Base-by-base conservation (phyloP, 2,329 filamentous ascomycete genomes). In the Zalaria obscura region DNA sequence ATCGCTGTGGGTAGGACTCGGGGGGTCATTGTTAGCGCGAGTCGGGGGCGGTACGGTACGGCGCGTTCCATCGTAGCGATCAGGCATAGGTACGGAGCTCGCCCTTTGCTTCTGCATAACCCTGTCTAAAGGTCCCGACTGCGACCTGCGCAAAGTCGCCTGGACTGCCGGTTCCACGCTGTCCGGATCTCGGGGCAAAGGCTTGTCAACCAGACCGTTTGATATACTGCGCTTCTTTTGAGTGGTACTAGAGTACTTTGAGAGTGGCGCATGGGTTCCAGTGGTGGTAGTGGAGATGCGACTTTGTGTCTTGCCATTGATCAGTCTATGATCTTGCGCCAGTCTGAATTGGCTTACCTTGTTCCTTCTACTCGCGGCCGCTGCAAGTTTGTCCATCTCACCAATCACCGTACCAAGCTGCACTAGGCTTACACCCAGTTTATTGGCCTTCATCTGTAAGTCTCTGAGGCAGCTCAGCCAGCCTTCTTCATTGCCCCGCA, bases 401-500 rank as follows among this genome's bases (percentile, higher is more conserved):
- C 78, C 75, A 41, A 93, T 79, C 50, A 91, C 83, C 40, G 75
- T 78, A 48, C 77, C 78, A 18, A 95, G 73, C 58, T 82, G 77
- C 33, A 77, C 73, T 34, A 94, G 70, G 27, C 80, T 68, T 5
- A 76, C 71, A 28, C 80, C 81, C 26, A 95, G 67, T 36, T 75
- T 72, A 46, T 80, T 75, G 9, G 80, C 79, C 54, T 81, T 85
- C 25, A 73, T 73, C 55, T 86, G 79, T 45, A 95, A 69, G 41
- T 81, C 80, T 41, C 78, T 72, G 53, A 94, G 80, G 5, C 86
- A 86, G 43, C 79, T 77, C 44, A 80, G 76, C 89, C 89, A 96
- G 35, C 88, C 87, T 48, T 93, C 83, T 5, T 87, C 80, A 52
- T 96, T 96, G 29, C 85, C 84, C 54, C 83, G 81, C 88, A 96